phyloP scores from a whole-genome alignment of 2,329 filamentous ascomycete genomes.

The Ascochyta lentis region DNA sequence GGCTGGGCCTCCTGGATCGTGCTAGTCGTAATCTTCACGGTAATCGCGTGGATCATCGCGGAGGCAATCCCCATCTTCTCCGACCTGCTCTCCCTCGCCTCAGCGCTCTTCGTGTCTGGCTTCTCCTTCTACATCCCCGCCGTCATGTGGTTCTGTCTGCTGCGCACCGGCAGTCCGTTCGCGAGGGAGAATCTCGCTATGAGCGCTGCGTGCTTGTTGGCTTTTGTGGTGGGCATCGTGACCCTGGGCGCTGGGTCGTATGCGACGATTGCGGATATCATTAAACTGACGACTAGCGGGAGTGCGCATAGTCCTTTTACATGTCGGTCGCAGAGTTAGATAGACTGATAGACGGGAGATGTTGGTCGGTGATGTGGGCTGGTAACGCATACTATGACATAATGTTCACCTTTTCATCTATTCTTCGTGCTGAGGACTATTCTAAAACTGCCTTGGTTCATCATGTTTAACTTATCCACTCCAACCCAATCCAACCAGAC shows the following conservation, averaged over 20 bases:
- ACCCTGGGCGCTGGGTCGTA: slow-evolving; percentile 19
- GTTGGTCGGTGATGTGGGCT: background rate
- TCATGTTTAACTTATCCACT: too few relatives aligned
- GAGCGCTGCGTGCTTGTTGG: slow-evolving; percentile 16
- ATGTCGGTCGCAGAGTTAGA: slow-evolving; percentile 13
- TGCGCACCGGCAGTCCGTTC: slow-evolving; percentile 12
- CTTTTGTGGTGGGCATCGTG: slow-evolving; percentile 18
- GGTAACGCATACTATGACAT: background rate
- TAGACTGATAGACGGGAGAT: background rate
- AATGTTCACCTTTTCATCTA: background rate
- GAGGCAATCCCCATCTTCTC: slow-evolving; percentile 24
- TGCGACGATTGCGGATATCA: slow-evolving; percentile 21
- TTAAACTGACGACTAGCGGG: slow-evolving; percentile 13
- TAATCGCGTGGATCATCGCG: slow-evolving; percentile 24
- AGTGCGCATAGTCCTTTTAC: slow-evolving; percentile 22
- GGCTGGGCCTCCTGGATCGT: slow-evolving; percentile 20
- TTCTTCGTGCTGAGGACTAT: too few relatives aligned
- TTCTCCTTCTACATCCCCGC: slow-evolving; percentile 24
- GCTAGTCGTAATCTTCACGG: slow-evolving; percentile 20
- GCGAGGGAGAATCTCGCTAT: slow-evolving; percentile 14
- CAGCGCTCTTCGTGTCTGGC: slow-evolving; percentile 20
- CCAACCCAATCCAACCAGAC: too few relatives aligned
- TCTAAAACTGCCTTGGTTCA: too few relatives aligned
- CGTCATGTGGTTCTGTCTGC: slow-evolving; percentile 21
- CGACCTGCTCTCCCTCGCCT: slow-evolving; percentile 20